Conservation (phyloP, 371 early-diverging fungal genomes). For the Entomophthora muscae region DNA sequence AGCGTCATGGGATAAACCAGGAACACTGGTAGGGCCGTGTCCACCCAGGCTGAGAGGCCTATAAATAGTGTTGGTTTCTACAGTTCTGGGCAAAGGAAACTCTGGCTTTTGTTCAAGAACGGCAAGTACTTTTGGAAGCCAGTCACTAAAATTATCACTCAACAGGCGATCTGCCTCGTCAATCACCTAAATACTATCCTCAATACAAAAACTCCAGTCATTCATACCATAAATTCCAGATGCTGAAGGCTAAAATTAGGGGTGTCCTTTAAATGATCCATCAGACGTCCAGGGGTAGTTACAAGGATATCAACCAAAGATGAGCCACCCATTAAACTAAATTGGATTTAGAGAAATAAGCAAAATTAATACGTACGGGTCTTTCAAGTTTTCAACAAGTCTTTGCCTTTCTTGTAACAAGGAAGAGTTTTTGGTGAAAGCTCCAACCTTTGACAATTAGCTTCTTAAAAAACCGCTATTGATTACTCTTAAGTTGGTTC, state of each 20-base stretch:
- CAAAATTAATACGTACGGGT: slow-evolving; percentile 12
- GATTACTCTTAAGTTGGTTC: slow-evolving; percentile 41
- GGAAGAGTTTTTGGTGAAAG: slow-evolving; percentile 55
- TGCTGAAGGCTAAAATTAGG: slow-evolving; percentile 80
- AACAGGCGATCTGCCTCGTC: slow-evolving; percentile 97
- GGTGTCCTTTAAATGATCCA: slow-evolving; percentile 73
- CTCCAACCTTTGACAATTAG: slow-evolving; percentile 23
- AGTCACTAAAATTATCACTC: slow-evolving; percentile 80
- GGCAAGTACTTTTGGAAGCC: slow-evolving; percentile 61
- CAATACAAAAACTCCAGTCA: slow-evolving; percentile 6
- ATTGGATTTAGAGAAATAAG: background rate
- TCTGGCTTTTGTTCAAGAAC: background rate
- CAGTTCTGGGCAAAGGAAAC: background rate
- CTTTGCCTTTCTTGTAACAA: slow-evolving; percentile 54
- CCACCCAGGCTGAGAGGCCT: background rate
- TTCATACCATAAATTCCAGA: slow-evolving; percentile 54
- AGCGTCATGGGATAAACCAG: background rate
- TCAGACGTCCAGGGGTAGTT: slow-evolving; percentile 87
- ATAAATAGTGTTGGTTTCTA: background rate
- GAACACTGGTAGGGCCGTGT: background rate
- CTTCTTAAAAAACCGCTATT: background rate
- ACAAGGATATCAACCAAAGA: slow-evolving; percentile 79
- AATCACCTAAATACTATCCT: slow-evolving; percentile 20
- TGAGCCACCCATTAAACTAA: slow-evolving; percentile 30
- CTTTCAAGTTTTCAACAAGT: slow-evolving; percentile 31